A percentile compares a stretch with the other conserved stretches of the same genome.
These are phyloP conservation scores for Saccharum spontaneum DNA, from an alignment of 176 grass and related monocot genomes.

Conservation along the genomic window DNA sequence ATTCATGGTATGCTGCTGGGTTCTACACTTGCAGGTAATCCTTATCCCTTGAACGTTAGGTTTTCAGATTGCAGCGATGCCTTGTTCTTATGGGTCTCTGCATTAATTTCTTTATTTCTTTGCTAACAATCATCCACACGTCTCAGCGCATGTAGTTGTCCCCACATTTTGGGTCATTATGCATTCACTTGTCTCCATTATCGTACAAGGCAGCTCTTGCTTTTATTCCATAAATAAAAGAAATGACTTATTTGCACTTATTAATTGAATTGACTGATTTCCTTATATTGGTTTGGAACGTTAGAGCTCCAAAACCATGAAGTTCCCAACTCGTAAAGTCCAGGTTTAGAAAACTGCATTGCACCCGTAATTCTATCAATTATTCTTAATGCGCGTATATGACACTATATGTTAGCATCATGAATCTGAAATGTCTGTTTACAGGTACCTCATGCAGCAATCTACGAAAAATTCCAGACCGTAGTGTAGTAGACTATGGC, in stretches of 20 bases:
- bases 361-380: not conserved
- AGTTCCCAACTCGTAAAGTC: not conserved
- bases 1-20: slow-evolving; percentile 85
- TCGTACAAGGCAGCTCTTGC: too few relatives aligned
- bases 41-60: not conserved
- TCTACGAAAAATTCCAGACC: slow-evolving; percentile 37
- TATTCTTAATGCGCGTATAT: not conserved
- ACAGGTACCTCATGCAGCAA: slow-evolving; percentile 52
- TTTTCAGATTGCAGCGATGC: slow-evolving; percentile 1
- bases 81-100: not conserved
- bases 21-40: slow-evolving; percentile 85
- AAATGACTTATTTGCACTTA: not conserved
- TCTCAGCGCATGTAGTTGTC: not conserved
- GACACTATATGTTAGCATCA: not conserved
- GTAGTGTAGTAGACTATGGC: not conserved
- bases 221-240: not conserved
- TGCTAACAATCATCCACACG: not conserved
- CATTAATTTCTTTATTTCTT: not conserved
- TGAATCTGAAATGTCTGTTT: not conserved
- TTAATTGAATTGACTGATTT: not conserved
- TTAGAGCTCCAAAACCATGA: not conserved
- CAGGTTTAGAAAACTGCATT: not conserved
- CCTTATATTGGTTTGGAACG: not conserved
- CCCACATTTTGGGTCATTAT: not conserved
- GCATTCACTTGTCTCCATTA: not conserved